Evolutionary conservation across 257 asterid species (phyloP).

Genomic region (Ehretia macrophylla): DNA sequence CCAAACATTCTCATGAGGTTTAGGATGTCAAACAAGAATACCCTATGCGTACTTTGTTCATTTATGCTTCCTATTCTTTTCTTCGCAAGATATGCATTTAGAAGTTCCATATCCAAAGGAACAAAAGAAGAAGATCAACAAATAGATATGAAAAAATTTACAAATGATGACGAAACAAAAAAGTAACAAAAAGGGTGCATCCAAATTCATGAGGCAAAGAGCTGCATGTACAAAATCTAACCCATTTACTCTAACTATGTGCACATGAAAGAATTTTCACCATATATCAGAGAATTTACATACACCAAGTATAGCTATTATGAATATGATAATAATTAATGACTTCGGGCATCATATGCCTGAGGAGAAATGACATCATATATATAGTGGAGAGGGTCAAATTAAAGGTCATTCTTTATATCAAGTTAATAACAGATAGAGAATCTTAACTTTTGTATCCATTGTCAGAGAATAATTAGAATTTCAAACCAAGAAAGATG

Average conservation of each 20-base stretch:
- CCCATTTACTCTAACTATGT: constrained; percentile 66
- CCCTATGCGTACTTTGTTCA: constrained; percentile 47
- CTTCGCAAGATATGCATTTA: constrained; percentile 27
- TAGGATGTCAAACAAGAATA: constrained; percentile 28
- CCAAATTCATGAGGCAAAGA: constrained; percentile 56
- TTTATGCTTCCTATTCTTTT: constrained; percentile 46
- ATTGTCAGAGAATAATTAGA: too few species aligned
- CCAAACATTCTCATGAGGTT: constrained; percentile 15
- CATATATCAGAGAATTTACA: background rate
- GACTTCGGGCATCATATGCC: too few species aligned
- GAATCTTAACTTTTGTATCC: too few species aligned
- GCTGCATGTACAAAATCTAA: constrained; percentile 64
- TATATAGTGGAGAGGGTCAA: background rate
- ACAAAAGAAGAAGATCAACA: constrained; percentile 9
- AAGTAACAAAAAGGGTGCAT: constrained; percentile 13
- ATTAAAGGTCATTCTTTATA: background rate
- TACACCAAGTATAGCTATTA: background rate
- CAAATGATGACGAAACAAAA: constrained; percentile 4
- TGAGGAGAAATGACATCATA: background rate
- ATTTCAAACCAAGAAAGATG: too few species aligned
- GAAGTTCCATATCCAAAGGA: background rate
- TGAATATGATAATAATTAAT: too few species aligned
- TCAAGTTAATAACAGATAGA: too few species aligned
- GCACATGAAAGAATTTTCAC: constrained; percentile 46
- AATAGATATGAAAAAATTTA: constrained; percentile 3